Base-by-base conservation (phyloP, 495 filamentous ascomycete genomes). In the Penicillium macrosclerotiorum region DNA sequence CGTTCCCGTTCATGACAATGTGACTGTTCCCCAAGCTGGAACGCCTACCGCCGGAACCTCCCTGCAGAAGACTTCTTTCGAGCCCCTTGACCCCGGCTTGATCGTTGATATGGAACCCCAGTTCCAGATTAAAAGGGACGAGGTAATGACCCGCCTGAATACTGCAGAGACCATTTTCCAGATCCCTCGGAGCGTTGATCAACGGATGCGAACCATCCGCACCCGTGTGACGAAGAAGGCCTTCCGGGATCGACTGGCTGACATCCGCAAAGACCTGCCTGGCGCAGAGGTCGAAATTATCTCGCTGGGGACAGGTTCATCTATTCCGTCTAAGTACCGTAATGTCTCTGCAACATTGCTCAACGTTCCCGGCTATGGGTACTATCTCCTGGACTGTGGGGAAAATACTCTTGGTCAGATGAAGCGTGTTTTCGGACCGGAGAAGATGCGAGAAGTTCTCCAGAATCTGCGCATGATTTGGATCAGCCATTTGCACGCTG, bases 361-460 rank as follows among this genome's bases (percentile, higher is more conserved):
- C 29, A 77, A 88, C 16, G 84, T 92, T 1, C 93, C 93, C n/a
- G 85, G 81, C 1, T 77, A 75, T 37, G 93, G 93, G 7, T 90
- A 77, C 58, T 91, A 92, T 46, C 66, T 99, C 2, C 75, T 99
- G 32, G 93, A 99, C 64, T 88, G 84, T 52, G 93, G 93, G 47
- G 93, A 99, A 64, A 88, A 87, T 52, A 96, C 93, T 0, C 73
- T 97, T 12, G 93, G 93, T n/a, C 91, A 96, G 59, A 64, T 99
- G 16, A 80, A 80, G 42, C 86, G 93, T 31, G 67, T 86, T 3
- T 94, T 84, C 54, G 73, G 73, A 3, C 67, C 74, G 4, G 64
- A 73, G 16, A 74, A 89, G 52, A 63, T 91, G 4, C 69, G 73
- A n/a, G 76, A 82, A 25, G 70, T 96, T 8, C 69, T 97, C 9